These are phyloP conservation scores for Juglanconis juglandina DNA, from an alignment of 2,329 filamentous ascomycete genomes.

Conservation along the genomic window DNA sequence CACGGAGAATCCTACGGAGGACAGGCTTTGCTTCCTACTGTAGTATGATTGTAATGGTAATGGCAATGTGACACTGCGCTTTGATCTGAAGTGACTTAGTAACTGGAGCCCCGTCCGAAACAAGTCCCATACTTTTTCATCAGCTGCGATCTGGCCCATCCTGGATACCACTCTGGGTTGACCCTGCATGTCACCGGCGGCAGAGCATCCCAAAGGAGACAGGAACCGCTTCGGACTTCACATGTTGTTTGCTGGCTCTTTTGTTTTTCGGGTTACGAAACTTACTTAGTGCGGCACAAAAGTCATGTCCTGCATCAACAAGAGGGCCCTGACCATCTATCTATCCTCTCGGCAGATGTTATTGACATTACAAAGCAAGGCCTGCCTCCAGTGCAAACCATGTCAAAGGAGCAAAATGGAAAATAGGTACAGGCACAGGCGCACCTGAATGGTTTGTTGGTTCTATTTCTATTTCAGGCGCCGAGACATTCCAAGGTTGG, in stretches of 20 bases:
- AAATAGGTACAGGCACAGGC: no score
- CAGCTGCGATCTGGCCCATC: neutral
- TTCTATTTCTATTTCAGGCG: no score
- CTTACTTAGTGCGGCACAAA: neutral
- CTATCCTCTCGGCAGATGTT: no score
- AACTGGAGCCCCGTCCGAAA: neutral
- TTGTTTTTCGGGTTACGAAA: neutral
- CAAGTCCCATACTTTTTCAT: neutral
- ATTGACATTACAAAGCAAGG: no score
- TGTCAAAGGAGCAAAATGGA: no score
- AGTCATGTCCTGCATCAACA: neutral
- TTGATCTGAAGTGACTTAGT: neutral
- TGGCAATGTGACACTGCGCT: neutral
- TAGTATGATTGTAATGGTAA: neutral
- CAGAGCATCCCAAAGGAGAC: neutral
- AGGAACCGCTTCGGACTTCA: neutral
- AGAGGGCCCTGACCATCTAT: no score
- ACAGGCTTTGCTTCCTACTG: neutral
- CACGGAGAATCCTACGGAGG: no score
- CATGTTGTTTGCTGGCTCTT: neutral
- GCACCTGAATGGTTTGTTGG: no score
- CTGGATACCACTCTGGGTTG: neutral
- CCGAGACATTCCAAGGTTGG: no score
- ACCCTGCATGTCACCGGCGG: neutral
- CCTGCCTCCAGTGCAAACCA: no score